Base-by-base conservation (phyloP, 2,329 filamentous ascomycete species). In the Fusarium sororula region DNA sequence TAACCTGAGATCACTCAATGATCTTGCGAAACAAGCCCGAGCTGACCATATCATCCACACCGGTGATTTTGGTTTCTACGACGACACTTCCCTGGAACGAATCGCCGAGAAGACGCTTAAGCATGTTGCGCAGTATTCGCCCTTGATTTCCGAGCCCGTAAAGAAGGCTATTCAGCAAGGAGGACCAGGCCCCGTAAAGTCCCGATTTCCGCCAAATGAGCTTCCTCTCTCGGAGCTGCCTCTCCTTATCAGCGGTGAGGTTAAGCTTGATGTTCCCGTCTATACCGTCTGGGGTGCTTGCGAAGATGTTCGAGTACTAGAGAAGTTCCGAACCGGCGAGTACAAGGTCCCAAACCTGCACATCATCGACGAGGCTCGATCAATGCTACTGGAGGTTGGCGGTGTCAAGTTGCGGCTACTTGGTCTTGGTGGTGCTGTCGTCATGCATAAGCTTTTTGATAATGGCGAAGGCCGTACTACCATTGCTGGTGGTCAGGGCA, bases 381-480 rank as follows among this genome's bases (percentile, higher is more conserved):
- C 96, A 42, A 94, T 97, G 87, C 87, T 99, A 77, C 89, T 99
- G 66, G 96, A 99, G 84, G 88, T 98, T 69, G 96, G 96, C 64
- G 96, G 96, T 65, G 94, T 99, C 63, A 98, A 98, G 89, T 90
- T 99, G 74, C 93, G 96, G 79, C 89, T 99, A 56, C 90, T 99
- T 37, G 96, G 96, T 72, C 88, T 99, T 39, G 96, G 96, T 75
- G 96, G 96, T 79, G 96, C 96, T 12, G 96, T 99, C 10, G 96
- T 99, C 68, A 99, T 99, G 95, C 96, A 99, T 88, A 99, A 99
- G 88, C 90, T 99, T 24, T 99, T 99, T 80, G 96, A 99, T 83
- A 99, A 99, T 77, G 96, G 96, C 62, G 96, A 99, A 81, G 96
- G 96, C 69, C 92, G 96, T 83, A 99, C 96, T 57, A 99, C 97